These are phyloP conservation scores for Trypanosoma lewisi DNA, from an alignment of 208 protist genomes.

Conservation along the genomic window DNA sequence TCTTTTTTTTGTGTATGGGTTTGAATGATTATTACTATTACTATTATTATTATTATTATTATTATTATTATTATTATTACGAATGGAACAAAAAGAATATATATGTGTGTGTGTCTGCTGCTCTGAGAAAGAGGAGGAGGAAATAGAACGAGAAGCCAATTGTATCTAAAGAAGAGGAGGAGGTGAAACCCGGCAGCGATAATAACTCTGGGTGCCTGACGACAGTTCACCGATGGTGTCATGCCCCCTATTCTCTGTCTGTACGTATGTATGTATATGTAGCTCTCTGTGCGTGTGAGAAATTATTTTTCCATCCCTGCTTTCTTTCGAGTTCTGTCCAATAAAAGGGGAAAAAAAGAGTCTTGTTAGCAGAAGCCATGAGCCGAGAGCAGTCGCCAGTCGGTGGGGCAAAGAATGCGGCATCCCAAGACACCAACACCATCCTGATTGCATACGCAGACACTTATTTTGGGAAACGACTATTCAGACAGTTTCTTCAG, in stretches of 20 bases:
- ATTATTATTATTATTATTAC: too few species aligned
- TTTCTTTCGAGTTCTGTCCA: conserved; percentile 5
- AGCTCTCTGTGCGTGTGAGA: not conserved
- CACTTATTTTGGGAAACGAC: conserved; percentile 67
- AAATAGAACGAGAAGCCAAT: too few species aligned
- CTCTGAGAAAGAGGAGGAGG: too few species aligned
- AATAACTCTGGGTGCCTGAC: too few species aligned
- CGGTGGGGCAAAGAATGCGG: not conserved
- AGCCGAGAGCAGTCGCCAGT: not conserved
- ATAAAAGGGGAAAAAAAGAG: too few species aligned
- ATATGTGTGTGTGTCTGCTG: not conserved
- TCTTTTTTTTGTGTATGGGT: too few species aligned
- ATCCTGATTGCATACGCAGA: conserved; percentile 83
- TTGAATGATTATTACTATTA: too few species aligned
- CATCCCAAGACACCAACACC: conserved; percentile 24
- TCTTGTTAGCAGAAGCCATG: not conserved
- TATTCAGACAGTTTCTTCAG: conserved; percentile 54
- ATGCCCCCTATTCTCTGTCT: too few species aligned
- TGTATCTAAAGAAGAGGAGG: too few species aligned
- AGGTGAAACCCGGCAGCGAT: too few species aligned
- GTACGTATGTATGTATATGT: not conserved
- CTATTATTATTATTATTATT: too few species aligned
- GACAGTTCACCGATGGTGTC: too few species aligned
- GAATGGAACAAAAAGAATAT: not conserved
- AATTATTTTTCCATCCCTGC: not conserved